Evolutionary conservation across 768 basidiomycete species (phyloP), one percentile per base, ranked within the genome.

Genomic region (Chalciporus chontae): DNA sequence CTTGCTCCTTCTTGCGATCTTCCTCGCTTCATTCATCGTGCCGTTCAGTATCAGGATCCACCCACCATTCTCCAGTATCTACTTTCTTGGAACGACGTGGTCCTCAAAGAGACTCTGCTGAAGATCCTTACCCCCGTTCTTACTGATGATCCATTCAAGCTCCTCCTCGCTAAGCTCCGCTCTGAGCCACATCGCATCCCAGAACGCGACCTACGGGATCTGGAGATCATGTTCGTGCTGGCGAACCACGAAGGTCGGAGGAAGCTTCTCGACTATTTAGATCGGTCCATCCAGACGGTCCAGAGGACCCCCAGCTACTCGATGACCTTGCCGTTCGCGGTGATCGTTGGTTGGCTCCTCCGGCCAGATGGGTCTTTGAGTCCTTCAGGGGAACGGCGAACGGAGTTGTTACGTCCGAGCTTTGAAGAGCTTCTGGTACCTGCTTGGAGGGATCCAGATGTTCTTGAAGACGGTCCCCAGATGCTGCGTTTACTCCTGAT

Each of bases 191-290:
- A 38, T 14, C 43, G 39, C n/a, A 43, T 52, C 17, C 31, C 51
- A 5, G 51, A 52, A 21, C 23, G 44, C 26, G 51, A 49, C 11
- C 41, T 49, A 19, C 37, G 37, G 5, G 47, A 49, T 27, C n/a
- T 50, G 5, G 51, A 52, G 23, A 52, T 52, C 8, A 43, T 42
- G 37, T 17, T 50, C 19, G 47, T 48, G 3, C 37, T 52, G 14
- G 43, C 51, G 13, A 40, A 31, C 9, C 0, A 29, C 0, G 49
- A 45, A n/a, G 44, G 44, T n/a, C 27, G 47, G 11, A 32, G 17
- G 8, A 15, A 24, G 1, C 37, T 49, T 8, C 32, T 49, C 11
- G 37, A 50, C 19, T 41, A 52, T 32, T 21, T 52, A 17, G 41
- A 52, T 24, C 19, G 17, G 15, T 46, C 21, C 29, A 50, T 50